Evolutionary conservation across 148 eudicot species (phyloP), one percentile per base, ranked within the genome.

Genomic region (Diospyros lotus): DNA sequence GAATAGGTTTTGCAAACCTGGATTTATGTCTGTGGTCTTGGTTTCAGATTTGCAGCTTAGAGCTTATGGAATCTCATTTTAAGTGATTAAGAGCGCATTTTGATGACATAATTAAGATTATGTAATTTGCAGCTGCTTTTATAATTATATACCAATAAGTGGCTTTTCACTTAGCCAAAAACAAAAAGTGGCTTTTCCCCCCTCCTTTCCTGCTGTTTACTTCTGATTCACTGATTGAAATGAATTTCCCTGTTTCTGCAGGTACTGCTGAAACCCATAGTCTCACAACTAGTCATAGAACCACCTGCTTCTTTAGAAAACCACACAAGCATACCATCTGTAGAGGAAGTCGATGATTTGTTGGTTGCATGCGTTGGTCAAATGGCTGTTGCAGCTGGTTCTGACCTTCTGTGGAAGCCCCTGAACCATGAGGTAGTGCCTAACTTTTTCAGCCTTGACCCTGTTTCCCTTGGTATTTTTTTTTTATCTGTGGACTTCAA

Each of bases 341-440:
- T 81, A 60, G 58, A 78, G 58, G 97, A 95, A 76, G 92, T 92
- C 38, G 97, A 92, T 81, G 87, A 89, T 78, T 63, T 89, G 74
- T 83, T 95, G 80, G 89, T 95, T 72, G 77, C 76, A 64, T 95
- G 97, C 78, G 72, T 90, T 78, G 98, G 98, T 76, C 97, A 90
- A 81, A 90, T 95, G 98, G 98, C 98, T 75, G 86, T 92, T 73
- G 78, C 96, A 73, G 88, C 97, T 38, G 98, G 93, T 58, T 84
- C 89, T 68, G 98, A 95, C 83, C 96, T 92, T 69, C 82, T 92
- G 51, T 95, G 98, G 97, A 95, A 92, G 81, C 89, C 96, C 45
- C 84, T 95, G 63, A 95, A 95, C 84, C 84, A 90, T 69, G 98
- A 95, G 96, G 98, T 92, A 80, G 68, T 51, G 50, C 64, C 59